phyloP scores from a whole-genome alignment of 495 filamentous ascomycete genomes.

The Chaetomium cochliodes region DNA sequence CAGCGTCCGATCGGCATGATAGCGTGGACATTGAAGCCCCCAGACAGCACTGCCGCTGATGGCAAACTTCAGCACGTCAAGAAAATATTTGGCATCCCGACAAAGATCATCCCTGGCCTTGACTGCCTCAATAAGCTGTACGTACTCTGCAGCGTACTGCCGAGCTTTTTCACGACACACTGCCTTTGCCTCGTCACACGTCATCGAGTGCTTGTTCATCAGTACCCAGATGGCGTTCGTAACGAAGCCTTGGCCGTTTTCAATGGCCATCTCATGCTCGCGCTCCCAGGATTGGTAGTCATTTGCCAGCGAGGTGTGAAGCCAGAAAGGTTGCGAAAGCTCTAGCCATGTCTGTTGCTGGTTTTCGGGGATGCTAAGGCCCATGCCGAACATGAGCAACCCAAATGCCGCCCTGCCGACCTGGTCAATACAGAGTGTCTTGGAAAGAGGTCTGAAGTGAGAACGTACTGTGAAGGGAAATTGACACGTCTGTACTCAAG shows the following conservation, averaged over 20 bases:
- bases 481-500: constrained; percentile 10
- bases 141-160: neutral
- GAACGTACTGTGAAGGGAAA: neutral
- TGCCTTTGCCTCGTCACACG: neutral
- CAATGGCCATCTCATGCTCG: neutral
- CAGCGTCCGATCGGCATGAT: neutral
- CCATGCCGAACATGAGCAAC: neutral
- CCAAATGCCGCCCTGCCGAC: neutral
- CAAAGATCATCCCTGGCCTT: constrained; percentile 6
- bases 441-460: neutral
- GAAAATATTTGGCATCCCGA: neutral
- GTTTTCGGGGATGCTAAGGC: constrained; percentile 7
- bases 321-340: constrained; percentile 3
- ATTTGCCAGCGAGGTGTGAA: constrained; percentile 1
- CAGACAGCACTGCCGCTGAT: constrained; percentile 18
- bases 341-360: constrained; percentile 14
- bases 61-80: neutral
- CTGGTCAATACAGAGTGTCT: too few relatives aligned
- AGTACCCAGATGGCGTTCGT: constrained; percentile 12
- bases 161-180: neutral
- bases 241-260: neutral
- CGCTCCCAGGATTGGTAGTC: constrained; percentile 14
- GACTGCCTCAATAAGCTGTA: neutral
- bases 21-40: constrained; percentile 11
- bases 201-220: constrained; percentile 15